phyloP scores from a whole-genome alignment of 352 stramenopile genomes.

The Phytophthora sansomeana region DNA sequence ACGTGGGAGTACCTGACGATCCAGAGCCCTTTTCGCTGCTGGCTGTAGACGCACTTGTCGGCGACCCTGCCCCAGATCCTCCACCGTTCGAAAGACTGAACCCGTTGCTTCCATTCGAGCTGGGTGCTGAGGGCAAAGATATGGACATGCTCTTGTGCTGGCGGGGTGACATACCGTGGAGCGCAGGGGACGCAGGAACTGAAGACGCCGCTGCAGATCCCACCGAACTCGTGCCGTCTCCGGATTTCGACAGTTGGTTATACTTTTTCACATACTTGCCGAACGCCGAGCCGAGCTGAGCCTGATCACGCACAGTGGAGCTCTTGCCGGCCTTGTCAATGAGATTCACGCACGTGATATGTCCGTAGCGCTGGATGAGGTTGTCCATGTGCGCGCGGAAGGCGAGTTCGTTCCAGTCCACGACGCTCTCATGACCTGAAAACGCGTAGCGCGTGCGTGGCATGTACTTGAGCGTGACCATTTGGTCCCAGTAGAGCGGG shows the following conservation, averaged over 20 bases:
- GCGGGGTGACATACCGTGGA: conserved; percentile 46
- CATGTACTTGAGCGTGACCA: conserved; percentile 93
- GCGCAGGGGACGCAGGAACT: conserved; percentile 28
- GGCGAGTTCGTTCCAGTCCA: conserved; percentile 65
- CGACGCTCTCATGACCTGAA: conserved; percentile 51
- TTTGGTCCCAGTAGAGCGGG: conserved; percentile 93
- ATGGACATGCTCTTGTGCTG: conserved; percentile 44
- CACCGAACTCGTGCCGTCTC: conserved; percentile 39
- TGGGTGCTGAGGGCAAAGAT: conserved; percentile 23
- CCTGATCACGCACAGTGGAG: conserved; percentile 87
- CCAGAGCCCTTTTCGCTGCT: conserved; percentile 39
- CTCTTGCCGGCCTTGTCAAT: conserved; percentile 92
- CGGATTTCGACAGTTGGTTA: conserved; percentile 76
- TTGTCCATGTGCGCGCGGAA: conserved; percentile 72
- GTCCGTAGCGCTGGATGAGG: conserved; percentile 75
- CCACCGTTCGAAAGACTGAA: conserved; percentile 18
- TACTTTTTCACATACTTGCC: conserved; percentile 91
- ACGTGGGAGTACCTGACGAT: conserved; percentile 9
- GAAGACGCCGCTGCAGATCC: conserved; percentile 23
- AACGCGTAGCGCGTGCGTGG: conserved; percentile 82
- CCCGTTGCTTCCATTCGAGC: conserved; percentile 29
- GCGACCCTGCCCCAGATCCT: conserved; percentile 36
- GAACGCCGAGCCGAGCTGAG: conserved; percentile 91
- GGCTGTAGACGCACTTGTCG: conserved; percentile 40
- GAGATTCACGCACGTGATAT: conserved; percentile 93